These are phyloP conservation scores for Fusarium sp. DNA, from an alignment of 2,329 filamentous ascomycete genomes.

Conservation along the genomic window DNA sequence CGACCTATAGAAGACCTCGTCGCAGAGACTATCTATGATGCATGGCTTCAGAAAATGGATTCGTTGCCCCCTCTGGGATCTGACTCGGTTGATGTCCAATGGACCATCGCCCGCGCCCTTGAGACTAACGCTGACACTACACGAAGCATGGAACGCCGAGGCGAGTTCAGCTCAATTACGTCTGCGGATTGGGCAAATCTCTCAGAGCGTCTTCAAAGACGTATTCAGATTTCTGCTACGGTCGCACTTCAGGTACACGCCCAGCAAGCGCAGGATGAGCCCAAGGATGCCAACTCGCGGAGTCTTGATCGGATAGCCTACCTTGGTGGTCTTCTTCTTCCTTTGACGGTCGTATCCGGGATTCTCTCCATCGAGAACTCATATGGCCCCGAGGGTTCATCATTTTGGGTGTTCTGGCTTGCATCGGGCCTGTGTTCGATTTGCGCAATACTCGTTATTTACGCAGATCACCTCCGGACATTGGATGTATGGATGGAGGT, in stretches of 20 bases:
- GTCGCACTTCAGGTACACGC: conserved; percentile 18
- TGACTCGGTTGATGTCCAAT: conserved; percentile 34
- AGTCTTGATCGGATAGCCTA: conserved; percentile 64
- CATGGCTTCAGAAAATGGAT: conserved; percentile 47
- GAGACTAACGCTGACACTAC: conserved; percentile 47
- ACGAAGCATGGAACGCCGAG: conserved; percentile 38
- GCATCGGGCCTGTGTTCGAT: conserved; percentile 56
- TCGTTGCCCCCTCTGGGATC: conserved; percentile 34
- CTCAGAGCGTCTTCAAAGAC: conserved; percentile 42
- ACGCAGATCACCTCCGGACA: conserved; percentile 62
- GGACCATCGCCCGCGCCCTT: conserved; percentile 41
- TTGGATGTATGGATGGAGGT: conserved; percentile 63
- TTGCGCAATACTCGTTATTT: conserved; percentile 60
- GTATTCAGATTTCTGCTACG: conserved; percentile 39
- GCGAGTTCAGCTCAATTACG: conserved; percentile 27
- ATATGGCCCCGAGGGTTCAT: conserved; percentile 57
- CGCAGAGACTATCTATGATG: conserved; percentile 46
- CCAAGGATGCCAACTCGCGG: conserved; percentile 54
- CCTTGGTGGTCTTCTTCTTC: conserved; percentile 63
- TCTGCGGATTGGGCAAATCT: conserved; percentile 44
- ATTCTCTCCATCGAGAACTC: conserved; percentile 62
- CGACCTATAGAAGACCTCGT: conserved; percentile 37
- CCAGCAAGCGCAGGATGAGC: conserved; percentile 16
- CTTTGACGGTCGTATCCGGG: conserved; percentile 62
- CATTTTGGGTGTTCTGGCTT: conserved; percentile 66